Evolutionary conservation across 768 basidiomycete species (phyloP).

Genomic region (Leccinum truebloodii): DNA sequence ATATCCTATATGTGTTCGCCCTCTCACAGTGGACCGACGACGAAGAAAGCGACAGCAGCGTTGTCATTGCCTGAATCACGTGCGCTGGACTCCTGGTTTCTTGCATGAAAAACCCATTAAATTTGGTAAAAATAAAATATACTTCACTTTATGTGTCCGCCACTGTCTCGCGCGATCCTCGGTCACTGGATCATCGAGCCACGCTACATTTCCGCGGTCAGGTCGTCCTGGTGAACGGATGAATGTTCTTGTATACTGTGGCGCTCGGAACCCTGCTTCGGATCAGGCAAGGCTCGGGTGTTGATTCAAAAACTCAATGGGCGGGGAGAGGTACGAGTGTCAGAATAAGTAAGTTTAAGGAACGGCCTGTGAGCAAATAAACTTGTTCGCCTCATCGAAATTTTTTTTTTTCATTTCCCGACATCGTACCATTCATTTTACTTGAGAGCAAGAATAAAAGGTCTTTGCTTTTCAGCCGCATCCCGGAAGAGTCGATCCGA

Average conservation of each 20-base stretch:
- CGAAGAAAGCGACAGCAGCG: too few relatives aligned
- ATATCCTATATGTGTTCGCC: slow-evolving; percentile 11
- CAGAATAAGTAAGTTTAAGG: too few relatives aligned
- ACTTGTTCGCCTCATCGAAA: too few relatives aligned
- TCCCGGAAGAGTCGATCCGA: background rate
- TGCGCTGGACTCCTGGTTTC: too few relatives aligned
- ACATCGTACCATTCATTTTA: slow-evolving; percentile 8
- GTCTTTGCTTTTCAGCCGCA: background rate
- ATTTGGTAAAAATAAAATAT: too few relatives aligned
- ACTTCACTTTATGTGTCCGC: too few relatives aligned
- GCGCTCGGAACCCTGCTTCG: background rate
- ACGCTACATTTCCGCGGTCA: background rate
- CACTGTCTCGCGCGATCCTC: background rate
- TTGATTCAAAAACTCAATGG: too few relatives aligned
- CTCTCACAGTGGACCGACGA: background rate
- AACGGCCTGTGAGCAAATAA: too few relatives aligned
- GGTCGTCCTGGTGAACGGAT: background rate
- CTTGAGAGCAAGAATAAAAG: background rate
- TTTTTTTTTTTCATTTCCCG: background rate
- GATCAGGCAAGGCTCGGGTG: too few relatives aligned
- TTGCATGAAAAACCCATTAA: too few relatives aligned
- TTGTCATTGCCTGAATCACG: too few relatives aligned
- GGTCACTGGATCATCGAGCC: background rate
- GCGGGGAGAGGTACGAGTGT: too few relatives aligned
- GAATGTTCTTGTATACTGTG: background rate